A percentile compares a stretch with the other conserved stretches of the same genome.
phyloP scores from a whole-genome alignment of 2,329 filamentous ascomycete species.

The Polychaeton citri region DNA sequence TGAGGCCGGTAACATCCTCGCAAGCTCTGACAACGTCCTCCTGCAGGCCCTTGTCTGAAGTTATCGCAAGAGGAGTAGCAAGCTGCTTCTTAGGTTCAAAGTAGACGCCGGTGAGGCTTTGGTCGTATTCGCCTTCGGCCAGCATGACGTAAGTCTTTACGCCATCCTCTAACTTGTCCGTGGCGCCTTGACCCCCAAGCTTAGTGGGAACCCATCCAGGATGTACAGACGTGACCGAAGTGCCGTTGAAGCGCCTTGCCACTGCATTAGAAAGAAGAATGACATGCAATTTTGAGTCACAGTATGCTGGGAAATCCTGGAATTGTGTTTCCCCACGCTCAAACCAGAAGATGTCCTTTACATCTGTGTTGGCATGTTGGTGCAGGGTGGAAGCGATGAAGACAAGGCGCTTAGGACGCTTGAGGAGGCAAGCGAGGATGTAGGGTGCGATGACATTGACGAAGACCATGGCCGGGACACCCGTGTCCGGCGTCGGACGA shows the following conservation, averaged over 20 bases:
- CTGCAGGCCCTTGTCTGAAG: conserved; percentile 27
- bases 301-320: conserved; percentile 28
- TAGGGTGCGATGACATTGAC: conserved; percentile 44
- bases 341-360: conserved; percentile 19
- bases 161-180: conserved; percentile 32
- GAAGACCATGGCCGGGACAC: conserved; percentile 34
- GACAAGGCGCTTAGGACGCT: conserved; percentile 33
- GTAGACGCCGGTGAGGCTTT: conserved; percentile 26
- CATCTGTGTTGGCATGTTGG: conserved; percentile 27
- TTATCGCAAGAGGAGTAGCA: conserved; percentile 12
- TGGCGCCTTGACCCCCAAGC: conserved; percentile 26
- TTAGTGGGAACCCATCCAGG: conserved; percentile 27
- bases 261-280: conserved; percentile 40
- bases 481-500: conserved; percentile 28
- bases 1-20: conserved; percentile 18
- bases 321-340: conserved; percentile 15
- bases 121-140: conserved; percentile 24
- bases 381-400: conserved; percentile 40
- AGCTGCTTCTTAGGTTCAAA: conserved; percentile 11
- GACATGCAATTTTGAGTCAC: conserved; percentile 41
- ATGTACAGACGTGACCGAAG: conserved; percentile 32
- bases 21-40: conserved; percentile 27
- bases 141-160: conserved; percentile 34
- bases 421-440: conserved; percentile 36
- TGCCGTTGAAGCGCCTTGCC: conserved; percentile 28